phyloP scores from a whole-genome alignment of 2,329 filamentous ascomycete species.

The Microcera coccophila region DNA sequence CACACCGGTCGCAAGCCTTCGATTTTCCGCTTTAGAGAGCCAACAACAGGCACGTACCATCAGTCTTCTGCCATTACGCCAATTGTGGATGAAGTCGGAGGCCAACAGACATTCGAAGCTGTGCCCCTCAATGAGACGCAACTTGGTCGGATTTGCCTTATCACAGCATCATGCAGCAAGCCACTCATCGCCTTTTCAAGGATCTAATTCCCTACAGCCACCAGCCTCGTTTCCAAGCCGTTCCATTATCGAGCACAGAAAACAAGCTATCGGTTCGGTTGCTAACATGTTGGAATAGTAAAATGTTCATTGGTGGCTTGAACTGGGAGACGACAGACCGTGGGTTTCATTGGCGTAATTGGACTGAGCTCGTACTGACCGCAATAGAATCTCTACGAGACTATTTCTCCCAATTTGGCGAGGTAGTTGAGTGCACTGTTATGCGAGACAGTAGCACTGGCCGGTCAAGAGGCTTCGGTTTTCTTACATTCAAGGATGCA shows the following conservation, averaged over 20 bases:
- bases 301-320: conserved; percentile 98
- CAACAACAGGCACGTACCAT: not conserved
- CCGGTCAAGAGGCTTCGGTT: conserved; percentile 91
- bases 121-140: no score
- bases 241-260: conserved; percentile 1
- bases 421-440: conserved; percentile 97
- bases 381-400: conserved; percentile 83
- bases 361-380: conserved; percentile 8
- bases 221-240: conserved; percentile 6
- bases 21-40: not conserved
- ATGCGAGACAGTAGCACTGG: conserved; percentile 96
- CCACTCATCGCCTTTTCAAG: conserved; percentile 17
- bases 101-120: no score
- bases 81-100: no score
- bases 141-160: not conserved
- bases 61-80: no score
- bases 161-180: conserved; percentile 17
- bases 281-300: conserved; percentile 53
- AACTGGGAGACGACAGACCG: conserved; percentile 99
- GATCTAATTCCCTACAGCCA: conserved; percentile 10
- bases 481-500: conserved; percentile 94
- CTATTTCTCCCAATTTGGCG: conserved; percentile 96
- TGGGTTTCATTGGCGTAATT: conserved; percentile 48
- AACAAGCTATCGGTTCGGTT: conserved; percentile 1
- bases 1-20: not conserved